phyloP scores from a whole-genome alignment of 805 yeast species.

The Starmera quercuum region DNA sequence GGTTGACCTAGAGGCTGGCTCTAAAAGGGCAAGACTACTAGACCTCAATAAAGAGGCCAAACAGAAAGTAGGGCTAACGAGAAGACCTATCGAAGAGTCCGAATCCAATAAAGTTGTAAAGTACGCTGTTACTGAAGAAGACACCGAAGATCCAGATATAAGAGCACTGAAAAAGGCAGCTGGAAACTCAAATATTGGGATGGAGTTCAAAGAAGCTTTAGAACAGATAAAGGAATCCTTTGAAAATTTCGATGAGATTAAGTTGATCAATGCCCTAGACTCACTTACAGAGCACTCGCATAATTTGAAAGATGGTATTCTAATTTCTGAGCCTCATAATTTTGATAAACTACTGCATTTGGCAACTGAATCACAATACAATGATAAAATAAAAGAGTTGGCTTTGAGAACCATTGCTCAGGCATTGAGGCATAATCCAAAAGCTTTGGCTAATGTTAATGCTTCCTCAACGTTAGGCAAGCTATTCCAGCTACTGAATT shows the following conservation, averaged over 20 bases:
- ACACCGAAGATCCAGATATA: conserved; percentile 14
- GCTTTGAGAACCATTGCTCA: conserved; percentile 56
- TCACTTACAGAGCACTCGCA: conserved; percentile 55
- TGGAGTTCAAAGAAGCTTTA: conserved; percentile 14
- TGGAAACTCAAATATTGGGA: conserved; percentile 8
- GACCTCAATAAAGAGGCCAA: conserved; percentile 15
- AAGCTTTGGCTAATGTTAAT: conserved; percentile 38
- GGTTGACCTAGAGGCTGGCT: conserved; percentile 43
- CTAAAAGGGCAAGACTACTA: conserved; percentile 58
- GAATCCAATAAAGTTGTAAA: conserved; percentile 9
- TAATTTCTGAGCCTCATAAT: conserved; percentile 28
- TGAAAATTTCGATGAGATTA: background rate
- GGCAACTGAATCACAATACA: conserved; percentile 10
- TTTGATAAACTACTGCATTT: conserved; percentile 25
- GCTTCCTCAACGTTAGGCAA: conserved; percentile 4
- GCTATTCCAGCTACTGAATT: conserved; percentile 5
- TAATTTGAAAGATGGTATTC: conserved; percentile 53
- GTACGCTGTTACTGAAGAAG: conserved; percentile 8
- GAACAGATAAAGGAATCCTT: conserved; percentile 14
- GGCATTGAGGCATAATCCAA: conserved; percentile 66
- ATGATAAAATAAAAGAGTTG: conserved; percentile 34
- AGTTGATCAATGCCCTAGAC: conserved; percentile 21
- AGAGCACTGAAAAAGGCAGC: conserved; percentile 16
- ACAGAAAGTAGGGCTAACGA: conserved; percentile 7
- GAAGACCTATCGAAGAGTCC: conserved; percentile 6